Evolutionary conservation across 495 filamentous ascomycete species (phyloP).

Genomic region (Articulospora tetracladia): DNA sequence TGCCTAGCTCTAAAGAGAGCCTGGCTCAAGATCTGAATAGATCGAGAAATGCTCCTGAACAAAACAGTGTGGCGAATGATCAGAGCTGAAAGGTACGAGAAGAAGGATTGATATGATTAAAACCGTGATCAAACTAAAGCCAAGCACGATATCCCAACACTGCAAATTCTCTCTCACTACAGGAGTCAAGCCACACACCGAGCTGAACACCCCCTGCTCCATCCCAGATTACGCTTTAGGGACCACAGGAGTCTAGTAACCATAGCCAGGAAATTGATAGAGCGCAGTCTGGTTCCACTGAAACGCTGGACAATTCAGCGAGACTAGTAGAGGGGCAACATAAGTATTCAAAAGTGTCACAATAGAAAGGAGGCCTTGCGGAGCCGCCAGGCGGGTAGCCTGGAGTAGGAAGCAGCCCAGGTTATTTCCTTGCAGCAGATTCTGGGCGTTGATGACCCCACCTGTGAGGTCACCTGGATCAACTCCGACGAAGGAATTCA

Average conservation of each 20-base stretch:
- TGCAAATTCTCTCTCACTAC: no score
- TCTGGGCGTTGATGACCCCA: conserved; percentile 40
- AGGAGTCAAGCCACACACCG: no score
- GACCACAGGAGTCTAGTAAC: conserved; percentile 8
- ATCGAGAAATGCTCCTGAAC: no score
- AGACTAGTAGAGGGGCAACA: neutral
- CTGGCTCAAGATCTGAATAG: no score
- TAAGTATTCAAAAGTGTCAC: neutral
- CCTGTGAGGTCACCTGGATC: conserved; percentile 45
- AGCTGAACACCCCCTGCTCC: no score
- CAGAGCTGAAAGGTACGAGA: no score
- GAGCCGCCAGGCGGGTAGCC: neutral
- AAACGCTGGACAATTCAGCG: conserved; percentile 27
- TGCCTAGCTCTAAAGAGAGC: no score
- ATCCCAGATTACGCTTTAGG: no score
- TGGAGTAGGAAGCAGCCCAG: conserved; percentile 42
- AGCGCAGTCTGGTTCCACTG: conserved; percentile 23
- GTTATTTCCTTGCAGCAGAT: conserved; percentile 41
- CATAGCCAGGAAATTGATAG: conserved; percentile 25
- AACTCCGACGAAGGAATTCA: conserved; percentile 53
- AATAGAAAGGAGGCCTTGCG: neutral
- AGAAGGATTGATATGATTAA: no score
- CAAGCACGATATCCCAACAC: no score
- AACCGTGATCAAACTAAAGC: no score
- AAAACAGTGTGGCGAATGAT: no score